Conservation (phyloP, 78 protist genomes). For the Tieghemostelium lacteum region DNA sequence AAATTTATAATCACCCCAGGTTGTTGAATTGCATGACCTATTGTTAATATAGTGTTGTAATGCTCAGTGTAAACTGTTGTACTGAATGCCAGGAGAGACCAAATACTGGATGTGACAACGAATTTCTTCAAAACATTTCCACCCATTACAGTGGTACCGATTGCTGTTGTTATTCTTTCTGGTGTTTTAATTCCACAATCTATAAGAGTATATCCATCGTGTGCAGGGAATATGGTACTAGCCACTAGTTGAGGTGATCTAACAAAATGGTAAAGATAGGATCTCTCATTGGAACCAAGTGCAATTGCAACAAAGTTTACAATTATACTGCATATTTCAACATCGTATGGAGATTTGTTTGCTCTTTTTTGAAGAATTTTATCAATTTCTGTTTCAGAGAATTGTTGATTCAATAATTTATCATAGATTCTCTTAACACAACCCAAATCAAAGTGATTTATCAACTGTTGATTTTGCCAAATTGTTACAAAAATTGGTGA, state of each 20-base stretch:
- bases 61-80: constrained; percentile 19
- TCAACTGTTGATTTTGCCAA: background rate
- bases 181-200: constrained; percentile 66
- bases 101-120: background rate
- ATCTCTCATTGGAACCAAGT: constrained; percentile 3
- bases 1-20: too few species aligned
- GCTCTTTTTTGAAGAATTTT: too few species aligned
- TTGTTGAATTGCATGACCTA: too few species aligned
- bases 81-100: background rate
- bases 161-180: background rate
- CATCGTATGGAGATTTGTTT: too few species aligned
- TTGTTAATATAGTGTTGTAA: constrained; percentile 7
- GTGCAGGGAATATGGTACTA: constrained; percentile 43
- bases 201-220: constrained; percentile 26
- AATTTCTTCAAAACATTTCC: constrained; percentile 20
- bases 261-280: constrained; percentile 18
- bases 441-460: background rate
- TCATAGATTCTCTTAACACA: background rate
- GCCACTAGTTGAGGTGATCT: background rate
- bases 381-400: too few species aligned
- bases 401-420: background rate
- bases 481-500: too few species aligned
- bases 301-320: constrained; percentile 35
- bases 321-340: too few species aligned
- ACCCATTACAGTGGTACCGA: too few species aligned